These are phyloP conservation scores for Candida dubliniensis DNA, from an alignment of 1,139 yeast species.

Conservation along the genomic window DNA sequence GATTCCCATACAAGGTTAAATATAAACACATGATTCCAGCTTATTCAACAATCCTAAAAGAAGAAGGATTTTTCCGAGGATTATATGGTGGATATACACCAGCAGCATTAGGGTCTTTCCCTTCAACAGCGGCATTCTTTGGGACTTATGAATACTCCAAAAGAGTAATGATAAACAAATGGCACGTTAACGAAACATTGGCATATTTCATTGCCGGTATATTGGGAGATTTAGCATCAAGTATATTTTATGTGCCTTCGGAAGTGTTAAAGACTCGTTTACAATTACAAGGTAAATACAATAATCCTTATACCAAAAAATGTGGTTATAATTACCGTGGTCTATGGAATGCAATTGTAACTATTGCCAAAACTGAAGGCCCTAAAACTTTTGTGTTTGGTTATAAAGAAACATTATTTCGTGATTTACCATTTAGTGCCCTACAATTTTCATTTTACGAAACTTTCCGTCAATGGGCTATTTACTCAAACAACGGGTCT, in stretches of 20 bases:
- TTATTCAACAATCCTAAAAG: constrained; percentile 64
- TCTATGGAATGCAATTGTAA: constrained; percentile 62
- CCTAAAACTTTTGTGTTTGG: constrained; percentile 77
- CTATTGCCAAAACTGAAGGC: constrained; percentile 72
- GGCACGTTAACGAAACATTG: constrained; percentile 72
- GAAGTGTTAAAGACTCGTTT: constrained; percentile 93
- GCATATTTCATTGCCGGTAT: constrained; percentile 85
- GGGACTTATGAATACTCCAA: constrained; percentile 85
- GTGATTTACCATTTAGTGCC: constrained; percentile 95
- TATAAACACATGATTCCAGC: constrained; percentile 72
- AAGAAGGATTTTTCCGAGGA: constrained; percentile 86
- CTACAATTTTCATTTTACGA: constrained; percentile 95
- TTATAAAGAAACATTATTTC: constrained; percentile 84
- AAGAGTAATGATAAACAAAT: constrained; percentile 63
- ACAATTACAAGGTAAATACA: constrained; percentile 85
- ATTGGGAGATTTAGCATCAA: constrained; percentile 85
- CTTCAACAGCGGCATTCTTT: constrained; percentile 90
- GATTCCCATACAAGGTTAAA: constrained; percentile 68
- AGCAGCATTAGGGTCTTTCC: constrained; percentile 87
- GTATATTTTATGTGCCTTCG: constrained; percentile 93
- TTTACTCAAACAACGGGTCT: constrained; percentile 32
- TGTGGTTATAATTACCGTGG: constrained; percentile 83
- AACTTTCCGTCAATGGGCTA: constrained; percentile 68
- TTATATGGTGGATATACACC: constrained; percentile 91
- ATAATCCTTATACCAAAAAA: constrained; percentile 74